Evolutionary conservation across 495 filamentous ascomycete genomes (phyloP).

Genomic region (Trichoderma gamsii): DNA sequence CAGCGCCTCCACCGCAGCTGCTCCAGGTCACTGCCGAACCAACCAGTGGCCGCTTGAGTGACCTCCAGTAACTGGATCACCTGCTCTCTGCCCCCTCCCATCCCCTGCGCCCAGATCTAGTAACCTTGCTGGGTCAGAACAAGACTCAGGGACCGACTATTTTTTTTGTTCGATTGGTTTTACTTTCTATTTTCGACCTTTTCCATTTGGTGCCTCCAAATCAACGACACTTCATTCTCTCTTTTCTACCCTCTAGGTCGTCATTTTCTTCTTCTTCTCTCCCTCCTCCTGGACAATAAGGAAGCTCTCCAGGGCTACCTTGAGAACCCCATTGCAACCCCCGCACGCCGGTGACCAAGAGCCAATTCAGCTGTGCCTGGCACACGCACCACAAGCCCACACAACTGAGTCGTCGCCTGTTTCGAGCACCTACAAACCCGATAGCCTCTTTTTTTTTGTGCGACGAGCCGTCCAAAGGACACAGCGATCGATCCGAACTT

Average conservation of each 20-base stretch:
- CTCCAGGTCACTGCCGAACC: background rate
- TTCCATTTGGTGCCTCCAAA: background rate
- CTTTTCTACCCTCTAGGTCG: background rate
- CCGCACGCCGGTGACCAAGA: background rate
- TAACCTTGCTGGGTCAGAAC: background rate
- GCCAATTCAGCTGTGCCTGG: background rate
- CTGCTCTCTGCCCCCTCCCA: constrained; percentile 3
- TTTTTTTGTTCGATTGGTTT: background rate
- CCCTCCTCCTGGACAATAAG: background rate
- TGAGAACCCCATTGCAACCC: no score
- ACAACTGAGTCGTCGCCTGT: background rate
- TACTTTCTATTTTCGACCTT: background rate
- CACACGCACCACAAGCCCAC: constrained; percentile 2
- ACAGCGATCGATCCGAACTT: background rate
- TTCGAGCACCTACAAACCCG: background rate
- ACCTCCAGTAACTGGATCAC: constrained; percentile 3
- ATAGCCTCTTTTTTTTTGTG: background rate
- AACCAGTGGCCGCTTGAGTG: background rate
- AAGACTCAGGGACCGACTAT: constrained; percentile 1
- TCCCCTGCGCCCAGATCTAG: background rate
- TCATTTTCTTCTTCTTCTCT: background rate
- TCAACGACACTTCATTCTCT: background rate
- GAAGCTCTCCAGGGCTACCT: no score
- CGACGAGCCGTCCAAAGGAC: background rate
- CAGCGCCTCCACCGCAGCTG: background rate